Conservation (phyloP, 352 stramenopile genomes). For the Phytophthora sp. region DNA sequence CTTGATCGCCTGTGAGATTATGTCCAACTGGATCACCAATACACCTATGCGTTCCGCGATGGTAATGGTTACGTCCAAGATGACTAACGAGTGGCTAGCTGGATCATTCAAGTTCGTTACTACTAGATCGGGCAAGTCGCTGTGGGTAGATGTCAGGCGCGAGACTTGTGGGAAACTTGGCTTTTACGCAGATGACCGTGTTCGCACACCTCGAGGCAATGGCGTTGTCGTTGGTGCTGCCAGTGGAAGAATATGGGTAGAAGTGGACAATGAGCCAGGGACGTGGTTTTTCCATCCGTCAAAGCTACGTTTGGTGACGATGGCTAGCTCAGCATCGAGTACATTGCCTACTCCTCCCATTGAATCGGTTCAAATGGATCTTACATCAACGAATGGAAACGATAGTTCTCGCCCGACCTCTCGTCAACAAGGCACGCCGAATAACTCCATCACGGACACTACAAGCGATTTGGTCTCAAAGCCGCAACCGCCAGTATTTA, state of each 20-base stretch:
- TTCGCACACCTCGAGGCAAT: slow-evolving; percentile 78
- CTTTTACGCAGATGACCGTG: slow-evolving; percentile 61
- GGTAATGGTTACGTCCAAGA: slow-evolving; percentile 45
- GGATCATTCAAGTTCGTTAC: slow-evolving; percentile 57
- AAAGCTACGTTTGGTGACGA: slow-evolving; percentile 52
- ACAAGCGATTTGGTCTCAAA: background rate
- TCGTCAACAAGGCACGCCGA: too few species aligned
- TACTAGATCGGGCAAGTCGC: slow-evolving; percentile 59
- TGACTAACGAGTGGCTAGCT: slow-evolving; percentile 61
- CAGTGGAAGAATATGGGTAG: slow-evolving; percentile 71
- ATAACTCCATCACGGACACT: too few species aligned
- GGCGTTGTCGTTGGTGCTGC: slow-evolving; percentile 72
- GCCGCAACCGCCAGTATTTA: background rate
- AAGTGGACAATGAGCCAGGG: slow-evolving; percentile 78
- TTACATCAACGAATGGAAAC: too few species aligned
- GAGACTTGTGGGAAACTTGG: slow-evolving; percentile 43
- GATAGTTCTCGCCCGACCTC: too few species aligned
- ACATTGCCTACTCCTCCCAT: slow-evolving; percentile 1
- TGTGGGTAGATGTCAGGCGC: slow-evolving; percentile 75
- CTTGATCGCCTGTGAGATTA: slow-evolving; percentile 65
- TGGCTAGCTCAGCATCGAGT: slow-evolving; percentile 6
- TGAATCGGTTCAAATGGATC: background rate
- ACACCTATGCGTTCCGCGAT: slow-evolving; percentile 33
- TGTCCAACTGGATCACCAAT: slow-evolving; percentile 46
- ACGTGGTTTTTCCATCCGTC: slow-evolving; percentile 85